A percentile compares a stretch with the other conserved stretches of the same genome.
Evolutionary conservation across 192 early-diverging fungal genomes (phyloP).

Genomic region (Gigaspora rosea): DNA sequence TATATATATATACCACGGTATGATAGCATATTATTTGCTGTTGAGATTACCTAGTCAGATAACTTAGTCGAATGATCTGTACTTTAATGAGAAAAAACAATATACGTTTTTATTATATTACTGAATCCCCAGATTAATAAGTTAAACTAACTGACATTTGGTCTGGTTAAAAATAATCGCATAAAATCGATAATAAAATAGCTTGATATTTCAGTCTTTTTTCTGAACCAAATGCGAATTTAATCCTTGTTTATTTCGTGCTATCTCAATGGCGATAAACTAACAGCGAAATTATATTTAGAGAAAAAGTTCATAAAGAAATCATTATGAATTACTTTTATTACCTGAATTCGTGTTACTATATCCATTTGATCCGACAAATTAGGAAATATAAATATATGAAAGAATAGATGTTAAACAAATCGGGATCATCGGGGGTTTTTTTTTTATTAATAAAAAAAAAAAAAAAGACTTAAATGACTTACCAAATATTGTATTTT

Average conservation of each 20-base stretch:
- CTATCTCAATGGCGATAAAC: slow-evolving; percentile 93
- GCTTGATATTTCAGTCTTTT: neutral
- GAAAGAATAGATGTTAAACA: slow-evolving; percentile 19
- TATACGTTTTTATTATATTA: too few relatives aligned
- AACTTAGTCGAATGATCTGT: too few relatives aligned
- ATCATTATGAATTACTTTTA: neutral
- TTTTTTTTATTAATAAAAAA: too few relatives aligned
- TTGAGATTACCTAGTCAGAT: too few relatives aligned
- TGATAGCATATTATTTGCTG: too few relatives aligned
- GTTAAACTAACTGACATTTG: too few relatives aligned
- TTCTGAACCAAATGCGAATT: slow-evolving; percentile 55
- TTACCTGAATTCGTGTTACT: slow-evolving; percentile 39
- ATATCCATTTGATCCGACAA: neutral
- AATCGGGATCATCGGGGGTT: neutral
- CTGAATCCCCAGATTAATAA: too few relatives aligned
- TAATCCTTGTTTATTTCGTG: slow-evolving; percentile 82
- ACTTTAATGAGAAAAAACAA: too few relatives aligned
- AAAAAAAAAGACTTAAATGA: neutral
- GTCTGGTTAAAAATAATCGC: too few relatives aligned
- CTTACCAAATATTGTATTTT: slow-evolving; percentile 90
- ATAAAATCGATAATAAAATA: too few relatives aligned
- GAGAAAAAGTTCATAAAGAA: neutral
- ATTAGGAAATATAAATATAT: neutral
- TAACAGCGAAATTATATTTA: slow-evolving; percentile 54
- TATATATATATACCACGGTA: too few relatives aligned